These are phyloP conservation scores for Yamagishiella unicocca DNA, from an alignment of 139 green algal species.

Conservation along the genomic window DNA sequence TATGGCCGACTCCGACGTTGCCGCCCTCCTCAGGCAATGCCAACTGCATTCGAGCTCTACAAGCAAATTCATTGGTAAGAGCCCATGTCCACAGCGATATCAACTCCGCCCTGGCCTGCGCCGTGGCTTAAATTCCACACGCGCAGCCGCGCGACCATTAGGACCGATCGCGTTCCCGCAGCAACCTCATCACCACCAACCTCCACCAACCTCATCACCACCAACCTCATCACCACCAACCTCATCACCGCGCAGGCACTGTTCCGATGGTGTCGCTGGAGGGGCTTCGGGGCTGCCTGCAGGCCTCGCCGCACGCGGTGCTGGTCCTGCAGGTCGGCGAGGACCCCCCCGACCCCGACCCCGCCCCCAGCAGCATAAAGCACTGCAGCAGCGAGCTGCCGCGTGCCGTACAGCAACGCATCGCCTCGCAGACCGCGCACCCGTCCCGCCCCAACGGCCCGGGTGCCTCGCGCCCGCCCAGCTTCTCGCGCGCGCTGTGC, in stretches of 20 bases:
- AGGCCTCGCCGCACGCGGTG: background rate
- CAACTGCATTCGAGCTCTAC: background rate
- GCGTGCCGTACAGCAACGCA: background rate
- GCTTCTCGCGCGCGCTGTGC: conserved; percentile 23
- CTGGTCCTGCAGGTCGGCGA: conserved; percentile 25
- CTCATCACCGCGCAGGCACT: too few species aligned
- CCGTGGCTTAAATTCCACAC: too few species aligned
- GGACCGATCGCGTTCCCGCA: too few species aligned
- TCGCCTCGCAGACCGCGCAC: background rate
- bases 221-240: too few species aligned
- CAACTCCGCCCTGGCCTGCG: too few species aligned
- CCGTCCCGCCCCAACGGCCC: background rate
- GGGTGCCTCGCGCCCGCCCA: background rate
- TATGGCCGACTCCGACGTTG: background rate
- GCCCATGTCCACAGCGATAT: too few species aligned
- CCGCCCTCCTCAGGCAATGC: background rate
- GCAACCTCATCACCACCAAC: too few species aligned
- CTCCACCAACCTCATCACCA: too few species aligned
- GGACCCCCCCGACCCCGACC: background rate
- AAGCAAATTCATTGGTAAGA: background rate
- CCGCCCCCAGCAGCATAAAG: background rate
- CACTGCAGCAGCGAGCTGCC: conserved; percentile 32
- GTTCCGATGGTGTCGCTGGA: conserved; percentile 7
- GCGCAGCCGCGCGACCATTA: too few species aligned
- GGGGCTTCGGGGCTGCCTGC: background rate